These are phyloP conservation scores for Trichopus zeylanicus DNA, from an alignment of 116 monocot species.

Conservation along the genomic window DNA sequence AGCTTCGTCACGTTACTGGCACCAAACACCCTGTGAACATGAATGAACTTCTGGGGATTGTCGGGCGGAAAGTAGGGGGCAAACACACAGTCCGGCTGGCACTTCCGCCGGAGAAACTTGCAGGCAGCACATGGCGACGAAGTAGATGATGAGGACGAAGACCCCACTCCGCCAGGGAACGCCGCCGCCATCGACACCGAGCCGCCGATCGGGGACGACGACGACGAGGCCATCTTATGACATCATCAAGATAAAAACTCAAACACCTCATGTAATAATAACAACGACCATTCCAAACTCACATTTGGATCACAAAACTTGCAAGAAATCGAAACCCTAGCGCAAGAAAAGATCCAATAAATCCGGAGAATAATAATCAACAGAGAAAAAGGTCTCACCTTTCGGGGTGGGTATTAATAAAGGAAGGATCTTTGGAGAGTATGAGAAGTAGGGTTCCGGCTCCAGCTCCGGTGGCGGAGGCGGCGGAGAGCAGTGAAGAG, in stretches of 20 bases:
- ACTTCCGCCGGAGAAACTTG: conserved; percentile 17
- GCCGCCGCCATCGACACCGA: background rate
- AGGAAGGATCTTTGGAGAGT: background rate
- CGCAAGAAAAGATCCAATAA: too few species aligned
- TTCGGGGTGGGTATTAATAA: too few species aligned
- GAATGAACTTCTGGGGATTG: conserved; percentile 21
- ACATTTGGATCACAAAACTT: too few species aligned
- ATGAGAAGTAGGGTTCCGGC: too few species aligned
- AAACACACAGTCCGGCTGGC: conserved; percentile 37
- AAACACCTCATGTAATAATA: too few species aligned
- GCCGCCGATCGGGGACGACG: background rate
- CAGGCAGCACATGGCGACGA: conserved; percentile 16
- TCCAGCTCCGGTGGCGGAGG: too few species aligned
- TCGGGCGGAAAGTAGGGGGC: conserved; percentile 65
- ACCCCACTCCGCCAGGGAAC: background rate
- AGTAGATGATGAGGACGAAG: background rate
- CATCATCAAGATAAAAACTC: too few species aligned
- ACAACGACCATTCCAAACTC: too few species aligned
- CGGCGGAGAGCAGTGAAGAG: background rate
- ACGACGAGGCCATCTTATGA: background rate
- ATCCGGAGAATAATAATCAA: too few species aligned
- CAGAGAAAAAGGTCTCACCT: too few species aligned
- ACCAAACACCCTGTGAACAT: conserved; percentile 39
- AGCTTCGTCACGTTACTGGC: conserved; percentile 41
- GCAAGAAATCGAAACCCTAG: too few species aligned